phyloP scores from a whole-genome alignment of 140 eudicot species.

The Ambrosia hybrid region DNA sequence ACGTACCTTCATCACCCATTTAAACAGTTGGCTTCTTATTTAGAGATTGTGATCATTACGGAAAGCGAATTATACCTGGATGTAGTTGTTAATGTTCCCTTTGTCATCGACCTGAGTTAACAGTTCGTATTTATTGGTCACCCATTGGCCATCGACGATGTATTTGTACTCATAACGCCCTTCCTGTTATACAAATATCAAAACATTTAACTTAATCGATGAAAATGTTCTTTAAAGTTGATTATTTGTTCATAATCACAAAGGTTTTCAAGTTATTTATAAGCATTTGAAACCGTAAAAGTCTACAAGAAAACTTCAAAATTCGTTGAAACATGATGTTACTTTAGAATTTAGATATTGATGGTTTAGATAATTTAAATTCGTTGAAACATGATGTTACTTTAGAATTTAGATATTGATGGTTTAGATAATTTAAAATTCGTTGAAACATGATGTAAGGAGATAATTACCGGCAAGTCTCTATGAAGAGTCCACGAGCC shows the following conservation, averaged over 20 bases:
- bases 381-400: too few relatives aligned
- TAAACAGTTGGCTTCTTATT: not conserved
- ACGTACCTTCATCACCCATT: slow-evolving; percentile 48
- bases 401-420: too few relatives aligned
- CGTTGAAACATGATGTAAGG: not conserved
- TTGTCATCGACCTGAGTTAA: slow-evolving; percentile 62
- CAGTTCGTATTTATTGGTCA: slow-evolving; percentile 58
- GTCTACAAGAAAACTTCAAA: not conserved
- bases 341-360: too few relatives aligned
- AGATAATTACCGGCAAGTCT: slow-evolving; percentile 65
- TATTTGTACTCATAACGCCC: slow-evolving; percentile 95
- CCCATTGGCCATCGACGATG: slow-evolving; percentile 79
- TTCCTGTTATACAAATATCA: slow-evolving; percentile 49
- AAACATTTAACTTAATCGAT: not conserved
- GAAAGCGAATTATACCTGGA: slow-evolving; percentile 45
- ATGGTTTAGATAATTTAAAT: too few relatives aligned
- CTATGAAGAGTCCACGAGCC: slow-evolving; percentile 63
- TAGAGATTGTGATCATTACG: not conserved
- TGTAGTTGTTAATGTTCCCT: slow-evolving; percentile 83
- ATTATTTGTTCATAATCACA: not conserved
- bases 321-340: too few relatives aligned
- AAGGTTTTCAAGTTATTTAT: not conserved
- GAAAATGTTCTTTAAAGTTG: not conserved
- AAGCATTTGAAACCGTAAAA: not conserved
- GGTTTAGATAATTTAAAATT: too few relatives aligned